Evolutionary conservation across 208 protist genomes (phyloP).

Genomic region (Lotmaria passim): DNA sequence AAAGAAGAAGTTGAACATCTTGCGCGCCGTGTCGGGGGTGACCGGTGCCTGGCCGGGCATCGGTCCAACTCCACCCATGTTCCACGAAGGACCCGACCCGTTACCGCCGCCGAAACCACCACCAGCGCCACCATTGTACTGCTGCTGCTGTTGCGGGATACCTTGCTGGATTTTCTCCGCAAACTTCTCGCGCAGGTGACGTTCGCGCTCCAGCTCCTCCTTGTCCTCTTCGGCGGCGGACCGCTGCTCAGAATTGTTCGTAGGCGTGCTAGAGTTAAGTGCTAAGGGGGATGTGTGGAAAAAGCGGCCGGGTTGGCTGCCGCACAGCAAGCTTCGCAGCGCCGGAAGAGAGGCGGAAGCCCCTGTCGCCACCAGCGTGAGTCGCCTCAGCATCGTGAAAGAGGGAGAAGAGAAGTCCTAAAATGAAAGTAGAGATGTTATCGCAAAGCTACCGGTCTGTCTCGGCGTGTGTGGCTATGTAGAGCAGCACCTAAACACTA

Average conservation of each 20-base stretch:
- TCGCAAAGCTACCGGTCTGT: too few relatives aligned
- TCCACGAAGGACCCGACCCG: slow-evolving; percentile 12
- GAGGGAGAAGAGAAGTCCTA: not conserved
- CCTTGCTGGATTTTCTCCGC: slow-evolving; percentile 72
- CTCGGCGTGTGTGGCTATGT: too few relatives aligned
- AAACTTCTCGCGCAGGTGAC: slow-evolving; percentile 74
- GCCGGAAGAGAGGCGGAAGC: not conserved
- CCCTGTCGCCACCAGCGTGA: slow-evolving; percentile 5
- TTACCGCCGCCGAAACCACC: slow-evolving; percentile 16
- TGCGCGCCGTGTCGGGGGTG: slow-evolving; percentile 24
- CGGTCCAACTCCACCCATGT: slow-evolving; percentile 10
- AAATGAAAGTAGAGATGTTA: not conserved
- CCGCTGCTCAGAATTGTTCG: slow-evolving; percentile 24
- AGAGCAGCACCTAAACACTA: too few relatives aligned
- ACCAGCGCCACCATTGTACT: slow-evolving; percentile 13
- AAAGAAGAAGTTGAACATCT: slow-evolving; percentile 66
- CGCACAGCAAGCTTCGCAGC: slow-evolving; percentile 5
- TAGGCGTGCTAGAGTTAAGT: slow-evolving; percentile 8
- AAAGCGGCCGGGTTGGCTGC: slow-evolving; percentile 1
- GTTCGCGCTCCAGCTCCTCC: slow-evolving; percentile 84
- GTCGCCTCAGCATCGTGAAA: slow-evolving; percentile 25
- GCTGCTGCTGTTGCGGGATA: slow-evolving; percentile 40
- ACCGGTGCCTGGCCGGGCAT: slow-evolving; percentile 17
- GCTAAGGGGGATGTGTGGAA: slow-evolving; percentile 17
- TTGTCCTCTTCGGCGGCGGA: slow-evolving; percentile 71